Conservation (phyloP, 345 rosid genomes). For the Erodium maritimum region DNA sequence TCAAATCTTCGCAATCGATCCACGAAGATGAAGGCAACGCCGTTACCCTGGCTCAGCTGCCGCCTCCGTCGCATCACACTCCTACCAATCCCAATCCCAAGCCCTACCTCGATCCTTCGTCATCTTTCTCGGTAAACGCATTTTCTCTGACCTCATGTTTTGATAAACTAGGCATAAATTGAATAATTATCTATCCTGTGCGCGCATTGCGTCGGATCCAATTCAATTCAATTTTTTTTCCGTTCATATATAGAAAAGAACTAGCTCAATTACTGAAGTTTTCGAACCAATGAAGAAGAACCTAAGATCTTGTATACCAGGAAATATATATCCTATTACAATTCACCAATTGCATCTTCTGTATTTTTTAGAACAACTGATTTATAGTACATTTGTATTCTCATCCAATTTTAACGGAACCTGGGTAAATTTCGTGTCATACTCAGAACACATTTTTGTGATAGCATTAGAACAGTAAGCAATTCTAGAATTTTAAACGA, state of each 20-base stretch:
- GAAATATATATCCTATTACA: too few species aligned
- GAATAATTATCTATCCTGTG: background rate
- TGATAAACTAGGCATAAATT: background rate
- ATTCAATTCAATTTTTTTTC: background rate
- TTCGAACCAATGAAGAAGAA: background rate
- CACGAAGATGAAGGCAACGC: background rate
- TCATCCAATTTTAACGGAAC: too few species aligned
- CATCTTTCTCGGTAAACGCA: background rate
- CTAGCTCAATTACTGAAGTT: background rate
- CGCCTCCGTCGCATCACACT: background rate
- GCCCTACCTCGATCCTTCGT: background rate
- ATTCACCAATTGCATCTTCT: background rate
- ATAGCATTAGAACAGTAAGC: too few species aligned
- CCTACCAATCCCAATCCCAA: background rate
- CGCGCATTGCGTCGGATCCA: background rate
- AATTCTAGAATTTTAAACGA: too few species aligned
- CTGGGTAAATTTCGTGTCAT: too few species aligned
- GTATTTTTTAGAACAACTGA: background rate
- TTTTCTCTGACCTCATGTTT: background rate
- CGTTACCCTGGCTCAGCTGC: background rate
- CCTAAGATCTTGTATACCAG: background rate
- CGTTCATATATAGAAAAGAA: too few species aligned
- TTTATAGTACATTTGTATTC: background rate
- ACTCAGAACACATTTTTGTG: too few species aligned
- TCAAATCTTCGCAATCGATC: background rate